Evolutionary conservation across 768 basidiomycete genomes (phyloP).

Genomic region (Mycena epipterygia): DNA sequence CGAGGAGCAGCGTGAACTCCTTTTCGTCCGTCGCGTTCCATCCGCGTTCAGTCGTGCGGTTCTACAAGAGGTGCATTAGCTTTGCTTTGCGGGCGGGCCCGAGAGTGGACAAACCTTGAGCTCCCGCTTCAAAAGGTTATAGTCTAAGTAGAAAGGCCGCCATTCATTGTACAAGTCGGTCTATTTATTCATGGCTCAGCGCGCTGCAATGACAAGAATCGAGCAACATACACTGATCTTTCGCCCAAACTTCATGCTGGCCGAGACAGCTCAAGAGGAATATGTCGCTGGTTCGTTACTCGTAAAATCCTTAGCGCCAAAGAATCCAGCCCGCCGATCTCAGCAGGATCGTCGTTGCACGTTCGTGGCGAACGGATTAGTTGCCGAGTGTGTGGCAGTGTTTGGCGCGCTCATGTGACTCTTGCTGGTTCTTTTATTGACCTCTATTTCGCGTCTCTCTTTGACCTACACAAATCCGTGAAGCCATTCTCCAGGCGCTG

Average conservation of each 20-base stretch:
- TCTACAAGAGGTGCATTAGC: conserved; percentile 42
- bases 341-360: too few species aligned
- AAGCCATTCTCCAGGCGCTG: too few species aligned
- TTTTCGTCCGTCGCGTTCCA: conserved; percentile 89
- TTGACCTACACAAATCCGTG: too few species aligned
- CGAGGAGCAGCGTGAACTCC: conserved; percentile 84
- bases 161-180: conserved; percentile 91
- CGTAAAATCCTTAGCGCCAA: too few species aligned
- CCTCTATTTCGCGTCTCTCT: too few species aligned
- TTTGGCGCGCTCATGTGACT: too few species aligned
- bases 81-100: neutral
- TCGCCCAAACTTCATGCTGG: conserved; percentile 38
- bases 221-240: conserved; percentile 32
- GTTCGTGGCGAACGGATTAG: too few species aligned
- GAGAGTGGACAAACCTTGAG: conserved; percentile 69
- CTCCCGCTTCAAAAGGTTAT: conserved; percentile 89
- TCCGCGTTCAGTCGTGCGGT: conserved; percentile 63
- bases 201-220: conserved; percentile 5
- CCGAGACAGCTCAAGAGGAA: neutral
- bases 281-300: too few species aligned
- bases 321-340: too few species aligned
- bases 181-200: conserved; percentile 62
- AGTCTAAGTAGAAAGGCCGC: conserved; percentile 92
- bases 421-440: too few species aligned
- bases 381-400: too few species aligned